Base-by-base conservation (phyloP, 2,329 filamentous ascomycete species). In the Thelonectria discophora region DNA sequence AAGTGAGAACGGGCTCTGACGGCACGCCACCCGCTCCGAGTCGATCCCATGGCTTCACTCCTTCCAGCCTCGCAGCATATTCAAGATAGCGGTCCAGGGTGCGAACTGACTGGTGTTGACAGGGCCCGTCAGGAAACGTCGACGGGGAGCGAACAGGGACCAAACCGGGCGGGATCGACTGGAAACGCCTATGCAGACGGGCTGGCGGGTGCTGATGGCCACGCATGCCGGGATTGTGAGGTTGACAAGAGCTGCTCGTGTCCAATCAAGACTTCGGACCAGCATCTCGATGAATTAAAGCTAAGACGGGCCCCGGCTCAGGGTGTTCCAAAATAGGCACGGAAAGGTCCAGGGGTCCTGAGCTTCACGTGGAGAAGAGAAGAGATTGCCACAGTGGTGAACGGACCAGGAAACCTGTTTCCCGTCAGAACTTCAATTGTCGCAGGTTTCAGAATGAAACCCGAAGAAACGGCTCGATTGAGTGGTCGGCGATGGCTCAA, bases 321-420 rank as follows among this genome's bases (percentile, higher is more conserved):
- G 13, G 17, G n/a, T 40, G 54, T 56, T 46, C 53, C 39, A 60
- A 56, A 61, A 47, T 32, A 52, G 50, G 40, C 42, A 30, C 17
- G 37, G 24, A 27, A 60, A 47, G 48, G 40, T 18, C 57, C 67
- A 65, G 51, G 68, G 64, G 42, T 55, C 43, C 6, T n/a, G 20
- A 5, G 43, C 51, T 58, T 61, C 53, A 62, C 45, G 48, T 67
- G 60, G 65, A 34, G 45, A 27, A 63, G n/a, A 7, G 4, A 24
- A 30, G 21, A 30, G 27, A 9, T 30, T 30, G 27, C 27, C 27
- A 30, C 27, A 7, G 5, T 30, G 27, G 27, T 30, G 58, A 67
- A 68, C 62, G 54, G 66, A 57, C 13, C 55, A 58, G 63, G 65
- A 70, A 70, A 62, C 64, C 56, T 54, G 64, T 66, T 70, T 68